Evolutionary conservation across 202 grass and related monocot genomes (phyloP).

Genomic region (Panicum virgatum): DNA sequence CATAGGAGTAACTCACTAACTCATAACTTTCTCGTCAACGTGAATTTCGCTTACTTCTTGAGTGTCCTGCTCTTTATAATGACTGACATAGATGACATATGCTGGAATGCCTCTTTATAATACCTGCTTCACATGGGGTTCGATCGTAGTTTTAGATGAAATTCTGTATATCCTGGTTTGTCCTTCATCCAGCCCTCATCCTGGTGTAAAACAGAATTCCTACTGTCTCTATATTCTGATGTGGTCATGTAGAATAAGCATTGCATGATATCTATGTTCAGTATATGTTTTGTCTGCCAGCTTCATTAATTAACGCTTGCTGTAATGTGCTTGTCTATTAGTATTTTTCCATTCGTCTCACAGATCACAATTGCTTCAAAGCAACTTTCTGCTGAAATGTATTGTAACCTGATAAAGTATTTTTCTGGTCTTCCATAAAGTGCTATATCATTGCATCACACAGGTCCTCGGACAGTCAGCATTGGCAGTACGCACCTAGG

Average conservation of each 20-base stretch:
- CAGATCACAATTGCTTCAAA: constrained; percentile 3
- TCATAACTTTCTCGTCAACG: neutral
- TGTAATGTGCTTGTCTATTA: constrained; percentile 28
- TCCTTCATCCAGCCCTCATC: constrained; percentile 8
- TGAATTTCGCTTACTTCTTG: constrained; percentile 36
- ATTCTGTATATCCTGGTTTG: neutral
- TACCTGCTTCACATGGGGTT: constrained; percentile 14
- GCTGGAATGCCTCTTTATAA: neutral
- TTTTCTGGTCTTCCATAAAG: constrained; percentile 41
- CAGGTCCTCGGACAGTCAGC: constrained; percentile 21
- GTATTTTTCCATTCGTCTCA: constrained; percentile 21
- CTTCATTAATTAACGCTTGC: constrained; percentile 19
- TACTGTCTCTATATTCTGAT: constrained; percentile 1
- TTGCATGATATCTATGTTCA: constrained; percentile 5
- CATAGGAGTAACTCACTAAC: neutral
- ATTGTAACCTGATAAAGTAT: constrained; percentile 40
- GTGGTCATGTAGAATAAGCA: constrained; percentile 2
- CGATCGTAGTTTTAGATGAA: constrained; percentile 12
- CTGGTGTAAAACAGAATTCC: constrained; percentile 12
- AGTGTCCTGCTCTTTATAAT: neutral
- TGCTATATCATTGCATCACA: constrained; percentile 38
- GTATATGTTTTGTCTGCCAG: constrained; percentile 35
- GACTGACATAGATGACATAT: neutral
- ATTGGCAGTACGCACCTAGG: neutral
- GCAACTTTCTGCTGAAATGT: constrained; percentile 37